Evolutionary conservation across 345 rosid species (phyloP).

Genomic region (Alliaria petiolata): DNA sequence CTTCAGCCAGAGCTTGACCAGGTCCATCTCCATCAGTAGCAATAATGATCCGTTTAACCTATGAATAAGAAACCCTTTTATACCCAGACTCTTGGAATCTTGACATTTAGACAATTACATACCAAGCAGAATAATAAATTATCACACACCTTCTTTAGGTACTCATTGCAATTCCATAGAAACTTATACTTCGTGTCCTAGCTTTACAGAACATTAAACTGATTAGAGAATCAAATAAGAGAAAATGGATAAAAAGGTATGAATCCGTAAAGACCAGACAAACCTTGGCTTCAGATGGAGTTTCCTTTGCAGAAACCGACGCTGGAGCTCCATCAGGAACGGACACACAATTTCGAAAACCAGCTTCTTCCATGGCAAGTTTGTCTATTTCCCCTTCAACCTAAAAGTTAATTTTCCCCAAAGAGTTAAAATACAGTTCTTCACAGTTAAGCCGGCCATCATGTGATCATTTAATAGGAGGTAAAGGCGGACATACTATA

Average conservation of each 20-base stretch:
- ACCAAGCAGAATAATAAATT: conserved; percentile 17
- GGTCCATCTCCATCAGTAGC: conserved; percentile 98
- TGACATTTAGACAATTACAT: neutral
- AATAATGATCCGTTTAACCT: conserved; percentile 83
- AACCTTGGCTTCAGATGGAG: conserved; percentile 70
- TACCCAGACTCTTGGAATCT: neutral
- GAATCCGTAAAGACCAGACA: conserved; percentile 18
- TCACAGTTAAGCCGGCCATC: conserved; percentile 3
- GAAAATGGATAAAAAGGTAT: neutral
- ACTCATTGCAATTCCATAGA: conserved; percentile 91
- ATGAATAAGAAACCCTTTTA: conserved; percentile 8
- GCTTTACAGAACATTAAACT: conserved; percentile 53
- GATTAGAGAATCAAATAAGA: conserved; percentile 33
- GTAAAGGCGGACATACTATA: conserved; percentile 51
- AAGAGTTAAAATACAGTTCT: neutral
- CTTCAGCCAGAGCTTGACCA: conserved; percentile 98
- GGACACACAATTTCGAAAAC: conserved; percentile 83
- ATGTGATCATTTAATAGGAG: neutral
- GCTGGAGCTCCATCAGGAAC: conserved; percentile 99
- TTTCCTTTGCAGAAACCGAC: conserved; percentile 50
- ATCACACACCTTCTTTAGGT: conserved; percentile 61
- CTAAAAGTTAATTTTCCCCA: conserved; percentile 34
- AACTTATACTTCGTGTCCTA: conserved; percentile 88
- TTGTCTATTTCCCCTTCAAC: conserved; percentile 99
- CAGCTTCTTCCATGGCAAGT: conserved; percentile 98